These are phyloP conservation scores for Patellifolia procumbens DNA, from an alignment of 179 eudicot species.

Conservation along the genomic window DNA sequence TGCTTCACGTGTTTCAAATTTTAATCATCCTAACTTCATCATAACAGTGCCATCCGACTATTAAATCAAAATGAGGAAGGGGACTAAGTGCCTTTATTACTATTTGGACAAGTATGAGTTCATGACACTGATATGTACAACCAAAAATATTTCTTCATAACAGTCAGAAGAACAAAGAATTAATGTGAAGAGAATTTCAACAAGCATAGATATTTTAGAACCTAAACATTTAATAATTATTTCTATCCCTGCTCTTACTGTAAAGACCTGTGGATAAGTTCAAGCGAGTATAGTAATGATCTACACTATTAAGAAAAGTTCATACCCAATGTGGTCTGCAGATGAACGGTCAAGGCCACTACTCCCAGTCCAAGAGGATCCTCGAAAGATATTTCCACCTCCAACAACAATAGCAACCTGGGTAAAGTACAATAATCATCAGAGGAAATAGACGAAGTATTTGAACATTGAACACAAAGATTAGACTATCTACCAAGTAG, in stretches of 20 bases:
- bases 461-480: not conserved
- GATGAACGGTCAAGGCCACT: slow-evolving; percentile 98
- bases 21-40: not conserved
- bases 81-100: not conserved
- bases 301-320: not conserved
- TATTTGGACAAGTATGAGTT: not conserved
- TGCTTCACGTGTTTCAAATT: not conserved
- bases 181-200: not conserved
- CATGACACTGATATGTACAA: not conserved
- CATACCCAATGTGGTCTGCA: slow-evolving; percentile 92
- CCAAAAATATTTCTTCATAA: not conserved
- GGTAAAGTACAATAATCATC: slow-evolving; percentile 18
- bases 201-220: not conserved
- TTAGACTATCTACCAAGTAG: not conserved
- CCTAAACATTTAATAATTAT: not conserved
- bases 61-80: not conserved
- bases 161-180: not conserved
- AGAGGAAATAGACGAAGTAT: not conserved
- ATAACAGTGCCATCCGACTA: not conserved
- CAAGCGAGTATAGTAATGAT: not conserved
- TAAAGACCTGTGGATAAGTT: slow-evolving; percentile 6
- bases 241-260: not conserved
- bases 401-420: slow-evolving; percentile 99
- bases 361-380: slow-evolving; percentile 92
- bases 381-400: slow-evolving; percentile 96